Evolutionary conservation across 495 filamentous ascomycete species (phyloP).

Genomic region (Neurospora sp.): DNA sequence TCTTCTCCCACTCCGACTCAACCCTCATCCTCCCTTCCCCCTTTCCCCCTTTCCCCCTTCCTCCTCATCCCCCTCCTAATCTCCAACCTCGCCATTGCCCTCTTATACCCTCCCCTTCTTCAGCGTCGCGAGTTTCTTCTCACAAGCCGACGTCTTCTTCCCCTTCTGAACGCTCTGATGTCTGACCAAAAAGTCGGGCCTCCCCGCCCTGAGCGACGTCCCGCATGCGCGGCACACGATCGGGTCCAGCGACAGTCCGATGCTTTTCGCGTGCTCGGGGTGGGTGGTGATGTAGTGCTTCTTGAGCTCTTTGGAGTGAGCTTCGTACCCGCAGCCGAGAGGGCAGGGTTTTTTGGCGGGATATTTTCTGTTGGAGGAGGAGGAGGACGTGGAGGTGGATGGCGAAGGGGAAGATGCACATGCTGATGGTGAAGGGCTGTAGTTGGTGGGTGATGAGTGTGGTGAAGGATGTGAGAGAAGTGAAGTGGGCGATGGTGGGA

Average conservation of each 20-base stretch:
- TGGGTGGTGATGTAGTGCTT: neutral
- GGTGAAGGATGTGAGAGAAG: neutral
- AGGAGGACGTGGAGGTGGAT: neutral
- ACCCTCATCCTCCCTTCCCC: neutral
- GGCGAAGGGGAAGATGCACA: neutral
- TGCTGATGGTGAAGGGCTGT: too few relatives aligned
- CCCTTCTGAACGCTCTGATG: neutral
- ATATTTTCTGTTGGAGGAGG: neutral
- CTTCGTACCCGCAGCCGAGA: accelerated
- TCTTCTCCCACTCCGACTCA: too few relatives aligned
- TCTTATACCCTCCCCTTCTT: too few relatives aligned
- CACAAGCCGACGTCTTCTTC: neutral
- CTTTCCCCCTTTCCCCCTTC: neutral
- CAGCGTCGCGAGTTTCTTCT: neutral
- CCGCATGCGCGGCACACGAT: neutral
- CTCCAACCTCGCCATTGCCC: too few relatives aligned
- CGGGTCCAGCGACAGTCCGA: neutral
- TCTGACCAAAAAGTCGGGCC: neutral
- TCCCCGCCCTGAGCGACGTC: neutral
- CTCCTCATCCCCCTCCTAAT: neutral
- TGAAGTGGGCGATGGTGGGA: neutral
- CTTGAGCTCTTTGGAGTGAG: neutral
- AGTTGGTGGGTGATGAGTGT: neutral
- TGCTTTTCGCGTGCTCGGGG: neutral
- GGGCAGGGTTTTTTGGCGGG: neutral